Evolutionary conservation across 2,329 filamentous ascomycete genomes (phyloP).

Genomic region (Penicillium aurantiogriseum): DNA sequence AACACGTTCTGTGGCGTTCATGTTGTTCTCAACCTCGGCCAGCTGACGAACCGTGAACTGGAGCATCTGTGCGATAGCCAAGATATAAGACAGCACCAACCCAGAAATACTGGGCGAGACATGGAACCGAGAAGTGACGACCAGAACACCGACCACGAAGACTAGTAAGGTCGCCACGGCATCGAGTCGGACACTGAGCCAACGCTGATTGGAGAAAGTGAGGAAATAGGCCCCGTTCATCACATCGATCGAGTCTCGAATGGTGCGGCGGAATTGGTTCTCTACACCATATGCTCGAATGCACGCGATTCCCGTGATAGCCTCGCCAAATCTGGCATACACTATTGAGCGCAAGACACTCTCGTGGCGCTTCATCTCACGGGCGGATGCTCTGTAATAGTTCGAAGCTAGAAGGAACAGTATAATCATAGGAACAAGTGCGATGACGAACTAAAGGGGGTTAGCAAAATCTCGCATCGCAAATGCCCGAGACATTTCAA

Average conservation of each 20-base stretch:
- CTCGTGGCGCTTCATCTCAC: conserved; percentile 93
- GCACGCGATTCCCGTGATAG: conserved; percentile 70
- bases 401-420: conserved; percentile 78
- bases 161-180: conserved; percentile 79
- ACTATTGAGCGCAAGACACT: conserved; percentile 82
- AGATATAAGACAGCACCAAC: conserved; percentile 86
- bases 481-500: neutral
- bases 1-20: conserved; percentile 93
- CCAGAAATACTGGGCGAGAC: conserved; percentile 83
- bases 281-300: conserved; percentile 88
- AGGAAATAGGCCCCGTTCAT: conserved; percentile 96
- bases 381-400: conserved; percentile 87
- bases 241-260: conserved; percentile 74
- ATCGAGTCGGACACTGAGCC: conserved; percentile 84
- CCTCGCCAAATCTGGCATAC: conserved; percentile 89
- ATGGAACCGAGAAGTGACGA: conserved; percentile 85
- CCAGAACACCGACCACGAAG: conserved; percentile 82
- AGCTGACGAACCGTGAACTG: conserved; percentile 93
- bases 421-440: conserved; percentile 66
- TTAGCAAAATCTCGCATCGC: conserved; percentile 1
- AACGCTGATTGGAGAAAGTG: conserved; percentile 92
- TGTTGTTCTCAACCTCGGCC: conserved; percentile 94
- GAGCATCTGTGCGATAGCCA: conserved; percentile 91
- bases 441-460: conserved; percentile 60
- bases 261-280: conserved; percentile 67